A percentile compares a stretch with the other conserved stretches of the same genome.
These are phyloP conservation scores for Ophiostoma sp. DNA, from an alignment of 2,329 filamentous ascomycete species.

Conservation along the genomic window DNA sequence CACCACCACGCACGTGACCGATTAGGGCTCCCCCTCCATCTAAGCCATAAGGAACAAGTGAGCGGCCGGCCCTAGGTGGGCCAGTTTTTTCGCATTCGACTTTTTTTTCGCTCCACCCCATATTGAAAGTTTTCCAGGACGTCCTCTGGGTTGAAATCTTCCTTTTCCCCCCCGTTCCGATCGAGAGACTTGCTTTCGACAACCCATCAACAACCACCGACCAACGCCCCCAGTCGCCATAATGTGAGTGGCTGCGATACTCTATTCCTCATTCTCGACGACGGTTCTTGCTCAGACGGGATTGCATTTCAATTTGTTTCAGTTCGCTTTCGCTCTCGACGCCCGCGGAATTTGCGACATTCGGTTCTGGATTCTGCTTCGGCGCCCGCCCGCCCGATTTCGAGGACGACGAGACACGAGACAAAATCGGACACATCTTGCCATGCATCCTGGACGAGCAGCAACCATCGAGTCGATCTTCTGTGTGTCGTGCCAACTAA, in stretches of 20 bases:
- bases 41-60: constrained; percentile 20
- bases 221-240: constrained; percentile 20
- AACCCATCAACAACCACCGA: constrained; percentile 22
- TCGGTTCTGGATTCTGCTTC: neutral
- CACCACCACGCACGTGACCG: constrained; percentile 18
- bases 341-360: neutral
- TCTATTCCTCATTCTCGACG: neutral
- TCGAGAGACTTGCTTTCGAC: constrained; percentile 22
- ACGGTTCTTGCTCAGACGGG: neutral
- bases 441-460: constrained; percentile 11
- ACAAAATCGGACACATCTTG: neutral
- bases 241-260: constrained; percentile 22
- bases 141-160: constrained; percentile 17
- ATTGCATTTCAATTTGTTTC: neutral
- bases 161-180: constrained; percentile 7
- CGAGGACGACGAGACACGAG: neutral
- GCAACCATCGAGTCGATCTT: constrained; percentile 2
- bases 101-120: constrained; percentile 21
- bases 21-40: constrained; percentile 25
- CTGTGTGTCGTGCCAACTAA: neutral
- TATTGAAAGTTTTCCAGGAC: constrained; percentile 20
- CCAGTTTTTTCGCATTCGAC: constrained; percentile 17
- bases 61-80: constrained; percentile 15
- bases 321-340: neutral
- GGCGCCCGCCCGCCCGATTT: neutral